phyloP scores from a whole-genome alignment of 2,329 filamentous ascomycete species.

The Colletotrichum trifolii region DNA sequence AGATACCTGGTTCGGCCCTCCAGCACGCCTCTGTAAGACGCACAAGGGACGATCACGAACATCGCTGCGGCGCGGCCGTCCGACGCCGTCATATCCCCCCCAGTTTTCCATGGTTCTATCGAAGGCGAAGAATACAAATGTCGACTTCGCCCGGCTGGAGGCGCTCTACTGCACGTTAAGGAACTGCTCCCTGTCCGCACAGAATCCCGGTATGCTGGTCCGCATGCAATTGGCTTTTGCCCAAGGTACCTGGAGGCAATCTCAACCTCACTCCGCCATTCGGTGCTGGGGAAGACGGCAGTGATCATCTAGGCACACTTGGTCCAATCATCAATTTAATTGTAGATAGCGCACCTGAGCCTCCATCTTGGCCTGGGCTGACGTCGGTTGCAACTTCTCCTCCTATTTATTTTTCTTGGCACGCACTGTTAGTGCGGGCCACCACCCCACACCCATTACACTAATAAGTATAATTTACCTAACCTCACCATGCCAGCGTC shows the following conservation, averaged over 20 bases:
- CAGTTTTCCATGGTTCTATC: not conserved
- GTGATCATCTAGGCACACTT: no score
- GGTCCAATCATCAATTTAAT: no score
- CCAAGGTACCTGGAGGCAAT: slow-evolving; percentile 9
- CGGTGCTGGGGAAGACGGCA: not conserved
- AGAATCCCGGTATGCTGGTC: not conserved
- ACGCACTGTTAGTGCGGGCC: no score
- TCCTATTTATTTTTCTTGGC: no score
- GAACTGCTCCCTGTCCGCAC: not conserved
- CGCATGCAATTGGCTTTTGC: not conserved
- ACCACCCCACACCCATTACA: no score
- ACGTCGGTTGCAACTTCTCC: no score
- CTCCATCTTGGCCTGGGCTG: no score
- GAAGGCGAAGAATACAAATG: no score
- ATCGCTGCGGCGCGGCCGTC: slow-evolving; percentile 6
- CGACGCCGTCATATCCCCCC: slow-evolving; percentile 1
- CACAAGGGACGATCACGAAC: slow-evolving; percentile 2
- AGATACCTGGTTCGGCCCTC: not conserved
- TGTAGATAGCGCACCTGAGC: no score
- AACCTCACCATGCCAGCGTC: no score
- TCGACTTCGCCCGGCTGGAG: not conserved
- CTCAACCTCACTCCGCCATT: slow-evolving; percentile 5
- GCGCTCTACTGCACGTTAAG: no score
- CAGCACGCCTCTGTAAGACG: not conserved
- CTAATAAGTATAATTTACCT: no score